A percentile compares a stretch with the other conserved stretches of the same genome.
Evolutionary conservation across 208 protist genomes (phyloP).

Genomic region (Angomonas ambiguus): DNA sequence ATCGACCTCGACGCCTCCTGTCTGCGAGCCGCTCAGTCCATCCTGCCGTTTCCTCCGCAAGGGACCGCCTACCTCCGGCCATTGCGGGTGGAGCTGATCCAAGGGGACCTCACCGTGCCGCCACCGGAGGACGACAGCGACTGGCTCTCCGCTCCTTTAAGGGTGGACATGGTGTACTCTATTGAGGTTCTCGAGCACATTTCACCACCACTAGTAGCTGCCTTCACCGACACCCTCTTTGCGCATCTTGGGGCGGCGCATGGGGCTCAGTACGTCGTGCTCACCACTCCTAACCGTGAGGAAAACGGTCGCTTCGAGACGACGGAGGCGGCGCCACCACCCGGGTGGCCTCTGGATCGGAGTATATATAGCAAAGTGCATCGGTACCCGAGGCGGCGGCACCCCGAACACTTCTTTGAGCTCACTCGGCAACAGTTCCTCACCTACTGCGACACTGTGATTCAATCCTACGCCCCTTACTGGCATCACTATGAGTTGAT

Average conservation of each 20-base stretch:
- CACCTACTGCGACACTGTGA: slow-evolving; percentile 41
- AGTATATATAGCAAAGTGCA: slow-evolving; percentile 23
- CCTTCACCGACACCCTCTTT: slow-evolving; percentile 49
- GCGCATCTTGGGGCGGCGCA: slow-evolving; percentile 20
- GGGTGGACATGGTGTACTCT: slow-evolving; percentile 42
- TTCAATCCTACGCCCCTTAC: slow-evolving; percentile 24
- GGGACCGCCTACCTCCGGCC: slow-evolving; percentile 17
- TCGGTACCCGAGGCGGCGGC: slow-evolving; percentile 16
- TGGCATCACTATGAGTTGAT: slow-evolving; percentile 27
- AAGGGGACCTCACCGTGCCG: slow-evolving; percentile 36
- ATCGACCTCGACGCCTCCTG: slow-evolving; percentile 27
- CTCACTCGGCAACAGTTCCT: slow-evolving; percentile 41
- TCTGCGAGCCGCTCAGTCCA: slow-evolving; percentile 10
- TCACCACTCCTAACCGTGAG: slow-evolving; percentile 53
- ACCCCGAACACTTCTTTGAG: slow-evolving; percentile 53
- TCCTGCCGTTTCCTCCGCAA: slow-evolving; percentile 8
- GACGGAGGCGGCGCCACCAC: background rate
- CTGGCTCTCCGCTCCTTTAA: background rate
- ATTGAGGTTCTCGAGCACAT: slow-evolving; percentile 67
- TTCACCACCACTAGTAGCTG: slow-evolving; percentile 26
- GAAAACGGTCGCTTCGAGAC: slow-evolving; percentile 25
- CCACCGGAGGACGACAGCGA: background rate
- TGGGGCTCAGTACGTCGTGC: slow-evolving; percentile 28
- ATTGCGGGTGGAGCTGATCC: slow-evolving; percentile 30
- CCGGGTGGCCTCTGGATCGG: background rate